A percentile compares a stretch with the other conserved stretches of the same genome.
Evolutionary conservation across 495 filamentous ascomycete genomes (phyloP).

Genomic region (Penicilliopsis zonata): DNA sequence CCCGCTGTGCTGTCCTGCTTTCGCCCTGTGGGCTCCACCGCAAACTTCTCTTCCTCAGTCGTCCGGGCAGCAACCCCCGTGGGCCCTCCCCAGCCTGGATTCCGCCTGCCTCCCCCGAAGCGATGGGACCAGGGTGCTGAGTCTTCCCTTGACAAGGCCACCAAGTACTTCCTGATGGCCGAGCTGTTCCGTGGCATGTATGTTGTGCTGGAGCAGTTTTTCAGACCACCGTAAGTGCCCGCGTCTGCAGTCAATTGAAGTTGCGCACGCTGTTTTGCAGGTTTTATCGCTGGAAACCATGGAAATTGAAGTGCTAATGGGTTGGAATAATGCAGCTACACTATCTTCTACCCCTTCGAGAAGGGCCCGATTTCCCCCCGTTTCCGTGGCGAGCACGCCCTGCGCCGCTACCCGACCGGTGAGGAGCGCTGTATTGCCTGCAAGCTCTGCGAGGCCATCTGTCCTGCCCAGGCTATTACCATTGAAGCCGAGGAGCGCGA

Average conservation of each 20-base stretch:
- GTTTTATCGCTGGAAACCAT: not conserved
- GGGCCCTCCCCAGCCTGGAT: conserved; percentile 65
- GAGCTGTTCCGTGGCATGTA: conserved; percentile 98
- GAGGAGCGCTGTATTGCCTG: conserved; percentile 99
- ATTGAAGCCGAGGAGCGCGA: conserved; percentile 97
- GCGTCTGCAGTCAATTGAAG: not conserved
- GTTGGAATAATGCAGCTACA: conserved; percentile 50
- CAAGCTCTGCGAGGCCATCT: conserved; percentile 98
- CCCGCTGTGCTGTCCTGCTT: conserved; percentile 21
- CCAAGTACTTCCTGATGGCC: conserved; percentile 82
- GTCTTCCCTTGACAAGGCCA: conserved; percentile 66
- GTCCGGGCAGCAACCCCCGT: conserved; percentile 52
- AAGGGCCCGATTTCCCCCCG: conserved; percentile 97
- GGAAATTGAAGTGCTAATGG: conserved; percentile 5
- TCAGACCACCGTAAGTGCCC: conserved; percentile 79
- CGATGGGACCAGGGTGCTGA: conserved; percentile 63
- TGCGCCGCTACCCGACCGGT: conserved; percentile 89
- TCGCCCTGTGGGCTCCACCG: conserved; percentile 32
- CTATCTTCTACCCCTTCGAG: conserved; percentile 97
- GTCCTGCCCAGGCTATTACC: conserved; percentile 92
- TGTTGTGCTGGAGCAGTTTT: conserved; percentile 94
- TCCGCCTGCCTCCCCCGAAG: conserved; percentile 56
- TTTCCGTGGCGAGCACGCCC: conserved; percentile 93
- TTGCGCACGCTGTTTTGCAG: not conserved
- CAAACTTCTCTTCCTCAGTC: conserved; percentile 52